A percentile compares a stretch with the other conserved stretches of the same genome.
These are phyloP conservation scores for Alternaria gaisen DNA, from an alignment of 2,329 filamentous ascomycete species.

Conservation along the genomic window DNA sequence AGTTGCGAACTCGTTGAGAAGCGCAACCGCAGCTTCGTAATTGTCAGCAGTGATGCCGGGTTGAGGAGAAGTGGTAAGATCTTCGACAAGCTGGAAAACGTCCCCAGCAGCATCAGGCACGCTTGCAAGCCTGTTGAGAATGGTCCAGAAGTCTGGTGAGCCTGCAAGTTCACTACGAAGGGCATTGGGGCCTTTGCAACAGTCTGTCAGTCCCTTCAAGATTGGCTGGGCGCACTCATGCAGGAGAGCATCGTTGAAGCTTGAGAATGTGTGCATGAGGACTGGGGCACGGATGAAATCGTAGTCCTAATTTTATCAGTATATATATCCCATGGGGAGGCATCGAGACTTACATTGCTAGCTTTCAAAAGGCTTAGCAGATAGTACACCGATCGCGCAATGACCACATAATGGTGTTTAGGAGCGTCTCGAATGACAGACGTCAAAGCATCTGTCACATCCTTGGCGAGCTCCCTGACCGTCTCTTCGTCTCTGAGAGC, in stretches of 20 bases:
- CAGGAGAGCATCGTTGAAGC: slow-evolving; percentile 79
- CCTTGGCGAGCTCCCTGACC: slow-evolving; percentile 76
- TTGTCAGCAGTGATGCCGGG: slow-evolving; percentile 93
- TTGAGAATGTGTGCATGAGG: slow-evolving; percentile 88
- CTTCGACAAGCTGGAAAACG: slow-evolving; percentile 88
- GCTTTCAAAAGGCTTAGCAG: slow-evolving; percentile 81
- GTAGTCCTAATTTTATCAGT: slow-evolving; percentile 68
- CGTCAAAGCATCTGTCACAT: slow-evolving; percentile 81
- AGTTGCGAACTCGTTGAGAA: slow-evolving; percentile 90
- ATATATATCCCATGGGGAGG: not conserved
- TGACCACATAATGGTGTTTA: slow-evolving; percentile 81
- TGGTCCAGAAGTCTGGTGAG: slow-evolving; percentile 96
- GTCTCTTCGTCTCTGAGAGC: slow-evolving; percentile 79
- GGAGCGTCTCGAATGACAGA: slow-evolving; percentile 80
- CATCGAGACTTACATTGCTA: slow-evolving; percentile 73
- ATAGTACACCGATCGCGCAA: slow-evolving; percentile 87
- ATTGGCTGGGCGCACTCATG: slow-evolving; percentile 79
- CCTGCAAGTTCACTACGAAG: slow-evolving; percentile 92
- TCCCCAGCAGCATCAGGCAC: slow-evolving; percentile 75
- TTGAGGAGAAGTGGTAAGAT: slow-evolving; percentile 72
- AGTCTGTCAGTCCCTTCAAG: slow-evolving; percentile 79
- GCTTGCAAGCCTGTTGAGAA: slow-evolving; percentile 77
- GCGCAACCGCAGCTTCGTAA: slow-evolving; percentile 83
- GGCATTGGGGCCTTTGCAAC: slow-evolving; percentile 78
- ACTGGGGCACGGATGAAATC: slow-evolving; percentile 93